Conservation (phyloP, 768 basidiomycete genomes). For the Mycena leptocephala region DNA sequence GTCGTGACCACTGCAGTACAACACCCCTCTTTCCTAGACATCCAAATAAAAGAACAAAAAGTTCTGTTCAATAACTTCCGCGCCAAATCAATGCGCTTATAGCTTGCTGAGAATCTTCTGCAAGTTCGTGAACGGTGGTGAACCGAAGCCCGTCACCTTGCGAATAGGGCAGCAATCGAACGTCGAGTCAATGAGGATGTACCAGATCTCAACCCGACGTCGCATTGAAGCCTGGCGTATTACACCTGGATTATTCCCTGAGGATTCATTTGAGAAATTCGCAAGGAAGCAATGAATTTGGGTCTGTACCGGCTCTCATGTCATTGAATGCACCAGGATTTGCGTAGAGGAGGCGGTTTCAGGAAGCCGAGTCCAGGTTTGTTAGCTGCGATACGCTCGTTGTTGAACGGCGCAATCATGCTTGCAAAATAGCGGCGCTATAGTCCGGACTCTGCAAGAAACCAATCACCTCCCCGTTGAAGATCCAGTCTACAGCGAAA, state of each 20-base stretch:
- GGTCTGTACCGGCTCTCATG: background rate
- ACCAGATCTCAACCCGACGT: background rate
- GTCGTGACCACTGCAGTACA: no score
- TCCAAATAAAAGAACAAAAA: no score
- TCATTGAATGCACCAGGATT: background rate
- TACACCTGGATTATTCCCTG: background rate
- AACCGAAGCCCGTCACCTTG: background rate
- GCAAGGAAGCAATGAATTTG: background rate
- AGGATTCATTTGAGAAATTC: background rate
- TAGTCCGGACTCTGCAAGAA: background rate
- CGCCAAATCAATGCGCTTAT: background rate
- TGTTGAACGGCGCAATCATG: background rate
- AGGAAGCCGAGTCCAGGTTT: conserved; percentile 1
- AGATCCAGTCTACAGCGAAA: background rate
- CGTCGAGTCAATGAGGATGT: no score
- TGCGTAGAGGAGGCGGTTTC: background rate
- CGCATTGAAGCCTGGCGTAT: background rate
- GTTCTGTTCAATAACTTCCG: no score
- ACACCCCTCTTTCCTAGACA: no score
- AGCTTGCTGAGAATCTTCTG: background rate
- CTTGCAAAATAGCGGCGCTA: background rate
- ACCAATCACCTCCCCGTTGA: background rate
- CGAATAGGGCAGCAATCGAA: background rate
- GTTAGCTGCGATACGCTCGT: background rate
- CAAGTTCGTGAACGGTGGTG: background rate